phyloP scores from a whole-genome alignment of 805 yeast species.

The Candida ortonii region DNA sequence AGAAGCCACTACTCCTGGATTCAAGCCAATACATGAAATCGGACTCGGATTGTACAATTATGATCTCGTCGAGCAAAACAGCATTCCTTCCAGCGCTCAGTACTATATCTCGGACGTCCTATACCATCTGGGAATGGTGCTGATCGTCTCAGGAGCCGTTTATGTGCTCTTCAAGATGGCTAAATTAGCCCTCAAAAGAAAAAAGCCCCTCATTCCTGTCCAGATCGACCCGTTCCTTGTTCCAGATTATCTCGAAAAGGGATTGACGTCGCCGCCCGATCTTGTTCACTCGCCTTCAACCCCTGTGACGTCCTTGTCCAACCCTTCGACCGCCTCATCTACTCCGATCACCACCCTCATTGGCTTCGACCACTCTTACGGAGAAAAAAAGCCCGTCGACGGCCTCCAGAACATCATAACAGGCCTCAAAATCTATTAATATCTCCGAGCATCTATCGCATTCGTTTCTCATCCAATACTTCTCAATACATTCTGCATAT shows the following conservation, averaged over 20 bases:
- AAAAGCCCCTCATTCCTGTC: conserved; percentile 3
- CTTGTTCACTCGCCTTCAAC: conserved; percentile 13
- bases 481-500: neutral
- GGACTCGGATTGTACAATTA: conserved; percentile 33
- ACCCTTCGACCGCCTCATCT: conserved; percentile 10
- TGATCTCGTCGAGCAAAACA: conserved; percentile 18
- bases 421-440: conserved; percentile 20
- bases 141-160: conserved; percentile 2
- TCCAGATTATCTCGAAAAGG: conserved; percentile 10
- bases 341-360: conserved; percentile 11
- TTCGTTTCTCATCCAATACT: neutral
- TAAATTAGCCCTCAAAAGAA: neutral
- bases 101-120: conserved; percentile 5
- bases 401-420: conserved; percentile 14
- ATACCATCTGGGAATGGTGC: conserved; percentile 3
- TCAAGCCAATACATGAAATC: conserved; percentile 28
- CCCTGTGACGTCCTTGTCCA: conserved; percentile 6
- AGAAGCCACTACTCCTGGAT: conserved; percentile 22
- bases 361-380: conserved; percentile 15
- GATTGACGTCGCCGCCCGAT: conserved; percentile 5
- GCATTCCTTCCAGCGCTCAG: conserved; percentile 1
- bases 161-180: conserved; percentile 1
- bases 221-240: neutral
- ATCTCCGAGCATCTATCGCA: conserved; percentile 1
- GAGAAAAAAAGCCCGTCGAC: conserved; percentile 3